Evolutionary conservation across 768 basidiomycete genomes (phyloP).

Genomic region (Leucocoprinus leucothites): DNA sequence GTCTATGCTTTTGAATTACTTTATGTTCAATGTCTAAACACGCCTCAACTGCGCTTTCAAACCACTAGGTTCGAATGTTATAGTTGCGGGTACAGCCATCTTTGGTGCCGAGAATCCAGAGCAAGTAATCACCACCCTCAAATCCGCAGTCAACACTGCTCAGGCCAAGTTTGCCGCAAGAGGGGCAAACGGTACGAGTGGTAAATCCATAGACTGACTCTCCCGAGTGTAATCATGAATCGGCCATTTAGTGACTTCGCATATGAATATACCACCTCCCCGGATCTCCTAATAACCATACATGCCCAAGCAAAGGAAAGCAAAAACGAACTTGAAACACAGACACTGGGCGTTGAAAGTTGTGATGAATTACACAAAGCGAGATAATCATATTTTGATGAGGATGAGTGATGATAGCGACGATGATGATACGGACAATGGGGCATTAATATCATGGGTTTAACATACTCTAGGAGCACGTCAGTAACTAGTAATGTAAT

Average conservation of each 20-base stretch:
- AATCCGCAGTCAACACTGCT: constrained; percentile 64
- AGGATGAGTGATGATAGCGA: not conserved
- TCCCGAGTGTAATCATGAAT: not conserved
- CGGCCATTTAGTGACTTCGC: not conserved
- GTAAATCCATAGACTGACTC: constrained; percentile 8
- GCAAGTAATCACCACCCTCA: constrained; percentile 70
- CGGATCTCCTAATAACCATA: not conserved
- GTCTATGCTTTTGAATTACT: constrained; percentile 12
- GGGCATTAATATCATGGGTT: constrained; percentile 6
- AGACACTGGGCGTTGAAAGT: not conserved
- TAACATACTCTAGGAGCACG: constrained; percentile 9
- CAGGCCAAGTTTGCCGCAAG: constrained; percentile 40
- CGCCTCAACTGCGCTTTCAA: not conserved
- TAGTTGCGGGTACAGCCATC: constrained; percentile 96
- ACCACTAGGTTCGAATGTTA: constrained; percentile 75
- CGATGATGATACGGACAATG: not conserved
- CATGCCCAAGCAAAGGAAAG: not conserved
- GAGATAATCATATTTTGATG: not conserved
- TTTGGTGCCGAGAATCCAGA: constrained; percentile 81
- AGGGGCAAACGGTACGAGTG: constrained; percentile 6
- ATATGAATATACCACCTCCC: constrained; percentile 1
- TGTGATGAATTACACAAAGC: not conserved
- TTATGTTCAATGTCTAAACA: not conserved
- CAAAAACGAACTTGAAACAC: not conserved
- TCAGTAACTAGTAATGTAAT: constrained; percentile 9